A percentile compares a stretch with the other conserved stretches of the same genome.
phyloP scores from a whole-genome alignment of 345 rosid genomes.

The Lumnitzera racemosa region DNA sequence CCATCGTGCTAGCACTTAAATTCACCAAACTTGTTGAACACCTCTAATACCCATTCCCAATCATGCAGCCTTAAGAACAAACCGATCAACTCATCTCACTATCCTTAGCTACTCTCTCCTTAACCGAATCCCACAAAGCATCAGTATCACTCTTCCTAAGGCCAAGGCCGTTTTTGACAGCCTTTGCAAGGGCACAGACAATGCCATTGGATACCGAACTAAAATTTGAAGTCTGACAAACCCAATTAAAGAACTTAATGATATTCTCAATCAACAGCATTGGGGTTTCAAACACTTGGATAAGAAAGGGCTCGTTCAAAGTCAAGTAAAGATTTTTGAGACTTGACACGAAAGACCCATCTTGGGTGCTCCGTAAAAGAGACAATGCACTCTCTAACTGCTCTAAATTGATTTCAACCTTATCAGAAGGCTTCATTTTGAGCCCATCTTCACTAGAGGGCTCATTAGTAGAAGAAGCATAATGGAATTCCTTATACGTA shows the following conservation, averaged over 20 bases:
- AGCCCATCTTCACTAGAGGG: not conserved
- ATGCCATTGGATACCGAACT: slow-evolving; percentile 19
- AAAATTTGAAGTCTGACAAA: slow-evolving; percentile 19
- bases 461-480: no score
- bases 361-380: slow-evolving; percentile 54
- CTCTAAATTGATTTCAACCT: slow-evolving; percentile 37
- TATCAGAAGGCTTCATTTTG: not conserved
- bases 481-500: no score
- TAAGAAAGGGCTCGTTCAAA: slow-evolving; percentile 41
- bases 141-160: slow-evolving; percentile 41
- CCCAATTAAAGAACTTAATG: slow-evolving; percentile 63
- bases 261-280: slow-evolving; percentile 41
- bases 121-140: slow-evolving; percentile 64
- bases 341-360: slow-evolving; percentile 44
- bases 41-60: slow-evolving; percentile 66
- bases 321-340: slow-evolving; percentile 34
- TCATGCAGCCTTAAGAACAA: slow-evolving; percentile 56
- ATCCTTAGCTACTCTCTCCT: slow-evolving; percentile 41
- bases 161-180: slow-evolving; percentile 27
- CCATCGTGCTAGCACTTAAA: slow-evolving; percentile 46
- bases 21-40: slow-evolving; percentile 49
- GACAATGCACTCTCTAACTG: slow-evolving; percentile 51
- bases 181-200: slow-evolving; percentile 39
- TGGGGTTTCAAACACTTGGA: slow-evolving; percentile 50
- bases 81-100: slow-evolving; percentile 38